Conservation (phyloP, 305 asterid species). For the Fraxinus albicans region DNA sequence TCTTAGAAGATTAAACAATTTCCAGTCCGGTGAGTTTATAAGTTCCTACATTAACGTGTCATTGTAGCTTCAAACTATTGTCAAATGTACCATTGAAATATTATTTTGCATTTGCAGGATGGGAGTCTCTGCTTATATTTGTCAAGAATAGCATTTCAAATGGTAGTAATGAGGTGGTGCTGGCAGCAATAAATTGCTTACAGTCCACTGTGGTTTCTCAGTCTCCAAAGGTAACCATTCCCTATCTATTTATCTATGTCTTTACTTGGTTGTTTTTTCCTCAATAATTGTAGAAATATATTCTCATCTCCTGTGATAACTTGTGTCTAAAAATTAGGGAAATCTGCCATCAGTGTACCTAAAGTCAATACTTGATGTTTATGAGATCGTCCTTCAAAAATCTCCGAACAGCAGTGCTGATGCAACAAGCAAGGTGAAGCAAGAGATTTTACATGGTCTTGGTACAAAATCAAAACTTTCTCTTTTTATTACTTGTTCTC, state of each 20-base stretch:
- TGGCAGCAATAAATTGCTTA: conserved; percentile 92
- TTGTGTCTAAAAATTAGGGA: conserved; percentile 55
- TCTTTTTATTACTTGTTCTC: conserved; percentile 13
- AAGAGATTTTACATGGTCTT: conserved; percentile 89
- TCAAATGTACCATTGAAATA: conserved; percentile 3
- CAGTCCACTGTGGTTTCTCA: conserved; percentile 88
- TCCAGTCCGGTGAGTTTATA: conserved; percentile 61
- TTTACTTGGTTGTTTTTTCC: conserved; percentile 10
- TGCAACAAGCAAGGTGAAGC: conserved; percentile 80
- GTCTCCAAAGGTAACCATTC: conserved; percentile 74
- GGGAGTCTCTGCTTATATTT: conserved; percentile 82
- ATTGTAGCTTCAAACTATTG: background rate
- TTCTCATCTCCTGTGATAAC: conserved; percentile 21
- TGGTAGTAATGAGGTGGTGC: conserved; percentile 93
- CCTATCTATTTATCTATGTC: conserved; percentile 16
- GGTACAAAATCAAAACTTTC: conserved; percentile 50
- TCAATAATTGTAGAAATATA: conserved; percentile 16
- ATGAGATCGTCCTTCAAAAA: conserved; percentile 74
- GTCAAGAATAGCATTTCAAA: conserved; percentile 79
- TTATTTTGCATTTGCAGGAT: conserved; percentile 53
- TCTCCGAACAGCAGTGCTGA: conserved; percentile 52
- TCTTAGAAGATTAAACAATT: conserved; percentile 66
- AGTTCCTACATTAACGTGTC: background rate
- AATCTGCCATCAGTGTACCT: conserved; percentile 71
- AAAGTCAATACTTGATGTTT: conserved; percentile 77